Base-by-base conservation (phyloP, 2,329 filamentous ascomycete species). In the Ophiostoma piceae region DNA sequence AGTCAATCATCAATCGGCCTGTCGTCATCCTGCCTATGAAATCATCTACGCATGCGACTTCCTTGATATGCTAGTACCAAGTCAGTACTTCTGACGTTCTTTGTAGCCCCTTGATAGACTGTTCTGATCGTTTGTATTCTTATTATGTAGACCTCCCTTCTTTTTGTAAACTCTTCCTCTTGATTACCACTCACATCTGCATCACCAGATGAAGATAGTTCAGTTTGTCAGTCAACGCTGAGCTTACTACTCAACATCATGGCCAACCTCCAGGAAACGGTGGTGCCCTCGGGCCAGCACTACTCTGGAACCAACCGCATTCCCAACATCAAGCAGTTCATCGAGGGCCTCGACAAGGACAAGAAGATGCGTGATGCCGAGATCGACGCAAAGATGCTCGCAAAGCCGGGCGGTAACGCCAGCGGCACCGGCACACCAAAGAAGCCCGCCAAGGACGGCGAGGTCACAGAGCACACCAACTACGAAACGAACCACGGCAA, bases 221-320 rank as follows among this genome's bases (percentile, higher is more conserved):
- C 60, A 6, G 5, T 12, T 16, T 26, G 1, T 19, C 8, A n/a
- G 32, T 57, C 9, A 16, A 26, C 43, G 8, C 29, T 32, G 26
- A n/a, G 22, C 14, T 26, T 26, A 14, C 41, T 12, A 26, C 16
- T 35, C 37, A 32, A 6, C 51, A 57, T 29, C n/a, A 73, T 73
- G 70, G 51, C 69, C 19, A 77, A 80, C 71, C 70, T 76, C 65
- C 72, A 82, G 37, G 78, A 83, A 47, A 78, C 80, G 66, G 75
- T 78, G 2, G 77, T 79, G 73, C 83, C 84, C 43, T 76, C 80
- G 73, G 83, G 81, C 26, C 88, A 91, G 75, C 90, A 93, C 77
- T 97, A 96, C 82, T 94, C 91, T 39, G 92, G 90, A 68, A 80
- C 79, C 71, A 96, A 97, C 78, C 91, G 91, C 32, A 88, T 98